Percentiles rank a stretch among this genome's conserved stretches.
These are phyloP conservation scores for Oxalis stricta DNA, from an alignment of 441 rosid species.

Conservation along the genomic window DNA sequence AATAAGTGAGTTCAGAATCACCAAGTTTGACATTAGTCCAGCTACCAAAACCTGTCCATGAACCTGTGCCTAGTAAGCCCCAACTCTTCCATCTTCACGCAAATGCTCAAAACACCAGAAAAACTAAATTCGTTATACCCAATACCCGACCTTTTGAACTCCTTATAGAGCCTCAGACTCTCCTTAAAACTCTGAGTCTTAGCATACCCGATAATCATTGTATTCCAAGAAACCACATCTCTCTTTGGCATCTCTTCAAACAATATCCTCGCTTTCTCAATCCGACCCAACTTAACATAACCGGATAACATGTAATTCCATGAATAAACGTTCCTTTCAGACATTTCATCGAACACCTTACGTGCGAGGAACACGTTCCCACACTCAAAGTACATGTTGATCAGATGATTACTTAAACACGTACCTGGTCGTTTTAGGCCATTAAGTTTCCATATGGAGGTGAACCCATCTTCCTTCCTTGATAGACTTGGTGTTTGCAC, in stretches of 20 bases:
- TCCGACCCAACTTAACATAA: conserved; percentile 48
- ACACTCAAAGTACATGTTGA: conserved; percentile 34
- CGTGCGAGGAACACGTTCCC: conserved; percentile 31
- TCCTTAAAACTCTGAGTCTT: conserved; percentile 24
- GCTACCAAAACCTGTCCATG: conserved; percentile 65
- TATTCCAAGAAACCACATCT: conserved; percentile 73
- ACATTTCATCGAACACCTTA: conserved; percentile 57
- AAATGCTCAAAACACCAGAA: conserved; percentile 46
- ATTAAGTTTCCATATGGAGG: conserved; percentile 60
- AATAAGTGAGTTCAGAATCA: conserved; percentile 36
- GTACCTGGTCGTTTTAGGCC: conserved; percentile 34
- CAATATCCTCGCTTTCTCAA: conserved; percentile 39
- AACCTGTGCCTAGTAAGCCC: conserved; percentile 42
- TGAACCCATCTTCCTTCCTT: conserved; percentile 56
- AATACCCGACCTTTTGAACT: conserved; percentile 37
- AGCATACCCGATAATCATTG: conserved; percentile 59
- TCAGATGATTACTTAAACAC: conserved; percentile 42
- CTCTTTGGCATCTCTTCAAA: conserved; percentile 60
- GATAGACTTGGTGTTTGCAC: conserved; percentile 36
- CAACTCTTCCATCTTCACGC: conserved; percentile 39
- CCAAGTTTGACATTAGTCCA: conserved; percentile 46
- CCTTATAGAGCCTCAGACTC: conserved; percentile 37
- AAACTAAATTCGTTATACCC: conserved; percentile 53
- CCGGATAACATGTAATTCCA: conserved; percentile 68
- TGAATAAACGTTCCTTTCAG: conserved; percentile 39